A percentile compares a stretch with the other conserved stretches of the same genome.
Conservation (phyloP, 73 alveolate genomes). For the Paramecium octaurelia region DNA sequence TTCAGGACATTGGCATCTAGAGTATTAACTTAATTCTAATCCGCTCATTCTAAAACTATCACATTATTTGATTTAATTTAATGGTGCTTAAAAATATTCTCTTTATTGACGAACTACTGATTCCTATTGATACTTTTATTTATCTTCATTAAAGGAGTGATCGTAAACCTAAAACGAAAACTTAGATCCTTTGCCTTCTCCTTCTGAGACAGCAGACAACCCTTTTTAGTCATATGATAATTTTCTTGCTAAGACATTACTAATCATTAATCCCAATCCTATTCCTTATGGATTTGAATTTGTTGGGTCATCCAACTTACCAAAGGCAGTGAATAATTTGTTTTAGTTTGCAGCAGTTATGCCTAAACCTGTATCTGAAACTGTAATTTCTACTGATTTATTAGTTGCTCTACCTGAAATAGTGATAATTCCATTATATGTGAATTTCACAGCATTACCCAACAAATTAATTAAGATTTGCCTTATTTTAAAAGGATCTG, state of each 20-base stretch:
- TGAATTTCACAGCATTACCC: constrained; percentile 57
- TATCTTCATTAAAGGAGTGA: not conserved
- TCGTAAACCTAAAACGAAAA: constrained; percentile 30
- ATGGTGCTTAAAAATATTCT: not conserved
- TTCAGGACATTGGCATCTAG: constrained; percentile 37
- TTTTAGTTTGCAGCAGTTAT: constrained; percentile 60
- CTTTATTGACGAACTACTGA: not conserved
- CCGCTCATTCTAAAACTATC: constrained; percentile 49
- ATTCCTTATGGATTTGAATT: constrained; percentile 69
- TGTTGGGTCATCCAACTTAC: constrained; percentile 67
- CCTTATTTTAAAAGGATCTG: constrained; percentile 51
- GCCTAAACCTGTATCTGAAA: constrained; percentile 59
- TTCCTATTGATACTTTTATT: not conserved
- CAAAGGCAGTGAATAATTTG: constrained; percentile 68
- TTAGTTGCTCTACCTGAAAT: not conserved
- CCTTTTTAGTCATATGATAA: constrained; percentile 52
- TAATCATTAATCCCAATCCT: constrained; percentile 75
- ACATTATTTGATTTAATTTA: not conserved
- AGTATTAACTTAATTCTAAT: constrained; percentile 6
- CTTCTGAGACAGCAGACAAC: constrained; percentile 33
- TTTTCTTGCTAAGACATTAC: constrained; percentile 62
- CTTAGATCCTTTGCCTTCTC: constrained; percentile 53
- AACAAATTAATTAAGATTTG: constrained; percentile 40
- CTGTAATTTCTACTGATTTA: constrained; percentile 2
- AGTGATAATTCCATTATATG: constrained; percentile 13